Evolutionary conservation across 257 asterid species (phyloP), one percentile per base, ranked within the genome.

Genomic region (Asclepias syriaca): DNA sequence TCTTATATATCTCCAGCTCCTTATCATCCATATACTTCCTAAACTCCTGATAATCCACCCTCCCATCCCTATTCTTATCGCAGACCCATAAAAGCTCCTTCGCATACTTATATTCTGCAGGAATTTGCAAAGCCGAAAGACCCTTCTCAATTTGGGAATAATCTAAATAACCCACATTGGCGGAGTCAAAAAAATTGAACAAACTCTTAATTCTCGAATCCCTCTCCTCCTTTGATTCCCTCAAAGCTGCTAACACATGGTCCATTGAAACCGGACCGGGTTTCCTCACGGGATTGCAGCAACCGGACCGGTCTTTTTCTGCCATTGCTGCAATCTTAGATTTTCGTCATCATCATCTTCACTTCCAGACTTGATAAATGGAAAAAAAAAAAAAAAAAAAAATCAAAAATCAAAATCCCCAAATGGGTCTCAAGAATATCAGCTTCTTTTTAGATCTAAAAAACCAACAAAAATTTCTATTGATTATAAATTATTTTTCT

Each of bases 1-100:
- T 95, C 84, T 85, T 80, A 83, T 92, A 95, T 85, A 95, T 32
- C 37, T 95, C 98, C 54, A 95, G 83, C 88, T 95, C 99, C 82
- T 95, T 95, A 79, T 87, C 98, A 83, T 95, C 97, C 98, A 92
- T 95, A 71, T 95, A 95, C 89, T 93, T 89, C 72, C 91, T 84
- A 66, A 95, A 95, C 84, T 92, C 99, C 84, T 39, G 87, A 75
- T 90, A 95, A 85, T 90, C 98, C 64, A 95, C 98, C 84, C 97
- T 85, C 63, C 98, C 99, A 51, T 95, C 99, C 53, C 82, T 92
- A 80, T 92, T 87, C 51, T 90, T 84, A 74, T 95, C 99, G 80
- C 97, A 90, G 1, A 88, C 99, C 51, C 75, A 80, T 70, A 95
- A 66, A 5, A 95, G 88, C 87, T 95, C 99, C 89, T 90, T 90